Percentiles rank a stretch among this genome's conserved stretches.
Evolutionary conservation across 2,329 filamentous ascomycete genomes (phyloP).

Genomic region (Magnaporthales sp.): DNA sequence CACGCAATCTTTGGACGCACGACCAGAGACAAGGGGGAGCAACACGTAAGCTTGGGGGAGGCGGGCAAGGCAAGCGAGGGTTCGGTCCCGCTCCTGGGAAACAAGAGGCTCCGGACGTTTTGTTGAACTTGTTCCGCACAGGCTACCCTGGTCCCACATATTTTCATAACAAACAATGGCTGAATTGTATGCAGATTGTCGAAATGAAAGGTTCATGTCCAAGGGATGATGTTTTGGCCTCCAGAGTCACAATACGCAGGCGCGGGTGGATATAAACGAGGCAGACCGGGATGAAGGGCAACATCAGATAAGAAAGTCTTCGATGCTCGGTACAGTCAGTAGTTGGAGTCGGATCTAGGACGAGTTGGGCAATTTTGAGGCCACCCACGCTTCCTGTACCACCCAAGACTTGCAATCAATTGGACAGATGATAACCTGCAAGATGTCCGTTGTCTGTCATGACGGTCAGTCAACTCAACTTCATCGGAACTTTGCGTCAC

Average conservation of each 20-base stretch:
- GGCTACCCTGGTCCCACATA: background rate
- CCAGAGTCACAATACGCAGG: background rate
- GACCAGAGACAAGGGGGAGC: background rate
- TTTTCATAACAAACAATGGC: background rate
- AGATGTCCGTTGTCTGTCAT: background rate
- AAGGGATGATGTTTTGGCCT: background rate
- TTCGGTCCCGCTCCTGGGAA: background rate
- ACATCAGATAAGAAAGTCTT: background rate
- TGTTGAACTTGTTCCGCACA: background rate
- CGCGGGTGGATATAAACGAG: background rate
- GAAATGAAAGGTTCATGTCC: background rate
- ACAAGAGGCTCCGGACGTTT: background rate
- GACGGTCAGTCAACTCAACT: background rate
- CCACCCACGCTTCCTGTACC: background rate
- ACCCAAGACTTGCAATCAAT: background rate
- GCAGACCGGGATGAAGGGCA: background rate
- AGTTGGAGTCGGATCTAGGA: background rate
- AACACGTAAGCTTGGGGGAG: background rate
- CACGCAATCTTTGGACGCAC: background rate
- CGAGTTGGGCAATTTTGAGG: background rate
- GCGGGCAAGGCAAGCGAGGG: background rate
- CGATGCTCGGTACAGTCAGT: no score
- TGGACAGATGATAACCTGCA: background rate
- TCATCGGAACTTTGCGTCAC: background rate
- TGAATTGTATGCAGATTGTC: background rate